A percentile compares a stretch with the other conserved stretches of the same genome.
Evolutionary conservation across 2,329 filamentous ascomycete species (phyloP).

Genomic region (Aspergillus hortae): DNA sequence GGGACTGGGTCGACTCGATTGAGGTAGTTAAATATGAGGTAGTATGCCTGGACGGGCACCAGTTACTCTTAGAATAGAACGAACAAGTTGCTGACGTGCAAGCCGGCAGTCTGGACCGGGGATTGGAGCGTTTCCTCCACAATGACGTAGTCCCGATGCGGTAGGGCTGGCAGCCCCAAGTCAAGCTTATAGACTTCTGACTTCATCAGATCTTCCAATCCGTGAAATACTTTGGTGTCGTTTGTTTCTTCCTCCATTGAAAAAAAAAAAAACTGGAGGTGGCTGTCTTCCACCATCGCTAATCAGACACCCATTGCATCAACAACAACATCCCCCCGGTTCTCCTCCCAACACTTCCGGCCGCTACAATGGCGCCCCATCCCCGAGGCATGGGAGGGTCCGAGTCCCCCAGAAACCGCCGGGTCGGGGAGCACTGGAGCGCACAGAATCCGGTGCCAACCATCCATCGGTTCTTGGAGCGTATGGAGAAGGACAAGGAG

Average conservation of each 20-base stretch:
- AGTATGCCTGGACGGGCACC: too few species aligned
- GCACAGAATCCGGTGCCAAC: conserved; percentile 81
- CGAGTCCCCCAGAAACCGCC: conserved; percentile 35
- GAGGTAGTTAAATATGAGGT: too few species aligned
- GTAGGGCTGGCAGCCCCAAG: neutral
- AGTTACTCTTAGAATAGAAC: neutral
- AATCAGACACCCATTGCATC: neutral
- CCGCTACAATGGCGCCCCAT: conserved; percentile 14
- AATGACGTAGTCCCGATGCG: conserved; percentile 33
- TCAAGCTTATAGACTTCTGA: neutral
- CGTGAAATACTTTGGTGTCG: neutral
- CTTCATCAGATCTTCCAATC: conserved; percentile 1
- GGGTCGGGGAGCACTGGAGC: conserved; percentile 69
- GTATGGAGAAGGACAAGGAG: conserved; percentile 74
- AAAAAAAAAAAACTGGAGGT: neutral
- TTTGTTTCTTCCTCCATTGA: neutral
- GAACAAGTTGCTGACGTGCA: neutral
- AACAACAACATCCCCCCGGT: neutral
- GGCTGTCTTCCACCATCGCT: neutral
- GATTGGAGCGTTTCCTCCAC: conserved; percentile 10
- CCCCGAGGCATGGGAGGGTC: conserved; percentile 8
- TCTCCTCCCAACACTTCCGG: neutral
- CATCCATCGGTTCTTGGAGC: conserved; percentile 76
- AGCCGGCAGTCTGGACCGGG: conserved; percentile 3
- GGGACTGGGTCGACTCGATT: too few species aligned